These are phyloP conservation scores for Erodium trifolium DNA, from an alignment of 441 rosid species.

Conservation along the genomic window DNA sequence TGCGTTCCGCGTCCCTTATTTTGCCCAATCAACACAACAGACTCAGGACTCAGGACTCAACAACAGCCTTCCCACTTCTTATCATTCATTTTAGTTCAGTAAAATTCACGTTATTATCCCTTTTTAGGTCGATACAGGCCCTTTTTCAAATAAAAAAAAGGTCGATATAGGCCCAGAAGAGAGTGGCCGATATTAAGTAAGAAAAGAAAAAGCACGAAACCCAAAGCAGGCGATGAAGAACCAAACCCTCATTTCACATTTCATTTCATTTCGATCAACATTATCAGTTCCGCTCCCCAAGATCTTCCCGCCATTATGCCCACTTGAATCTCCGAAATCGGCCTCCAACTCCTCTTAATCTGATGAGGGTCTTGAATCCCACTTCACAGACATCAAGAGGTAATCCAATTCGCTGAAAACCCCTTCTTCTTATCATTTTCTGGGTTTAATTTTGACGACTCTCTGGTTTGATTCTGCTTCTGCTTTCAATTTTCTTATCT, in stretches of 20 bases:
- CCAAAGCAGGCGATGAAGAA: not conserved
- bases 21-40: no score
- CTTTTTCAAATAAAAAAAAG: no score
- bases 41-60: no score
- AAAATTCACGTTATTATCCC: no score
- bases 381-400: constrained; percentile 33
- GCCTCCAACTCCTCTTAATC: not conserved
- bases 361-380: constrained; percentile 28
- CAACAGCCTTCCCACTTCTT: no score
- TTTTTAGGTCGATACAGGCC: no score
- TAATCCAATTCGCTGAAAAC: constrained; percentile 5
- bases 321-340: not conserved
- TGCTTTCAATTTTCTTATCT: not conserved
- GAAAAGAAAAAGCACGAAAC: not conserved
- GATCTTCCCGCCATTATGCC: not conserved
- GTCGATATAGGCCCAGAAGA: not conserved
- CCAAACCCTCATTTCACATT: no score
- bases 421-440: constrained; percentile 12
- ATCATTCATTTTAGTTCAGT: no score
- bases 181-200: not conserved
- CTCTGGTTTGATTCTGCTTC: not conserved
- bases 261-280: not conserved
- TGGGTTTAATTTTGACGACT: not conserved
- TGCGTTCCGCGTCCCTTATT: no score
- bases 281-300: not conserved